Evolutionary conservation across 176 grass and related monocot genomes (phyloP), one percentile per base, ranked within the genome.

Genomic region (Paspalum vaginatum): DNA sequence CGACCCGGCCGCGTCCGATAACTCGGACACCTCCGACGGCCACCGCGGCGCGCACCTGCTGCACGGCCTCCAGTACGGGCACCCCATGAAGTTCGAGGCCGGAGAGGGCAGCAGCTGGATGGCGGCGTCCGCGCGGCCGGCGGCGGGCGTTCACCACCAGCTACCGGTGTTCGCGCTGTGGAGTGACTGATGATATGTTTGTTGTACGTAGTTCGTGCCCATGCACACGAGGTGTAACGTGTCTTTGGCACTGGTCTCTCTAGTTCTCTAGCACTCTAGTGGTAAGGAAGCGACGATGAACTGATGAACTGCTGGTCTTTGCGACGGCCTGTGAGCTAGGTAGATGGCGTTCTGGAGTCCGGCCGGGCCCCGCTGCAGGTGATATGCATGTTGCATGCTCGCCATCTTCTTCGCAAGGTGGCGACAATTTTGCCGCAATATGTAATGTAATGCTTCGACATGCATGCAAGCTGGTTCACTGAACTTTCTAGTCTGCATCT

Each of bases 101-200:
- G 91, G 88, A 7, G 94, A 93, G 55, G 75, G 85, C 44, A 73
- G 82, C 9, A 52, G 32, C 75, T 97, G 87, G 91, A 89, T 85
- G 86, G 22, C 65, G 0, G 70, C 59, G 2, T 68, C 80, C 5
- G 79, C 88, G 0, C 39, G 87, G 4, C 63, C 85, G 3, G 74
- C 79, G 0, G 17, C 55, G 1, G 85, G 74, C 16, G 82, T 50
- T 47, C 76, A 86, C 75, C 72, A 84, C 72, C 88, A 89, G 54
- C 80, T 87, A 1, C 80, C 85, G 26, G 56, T 91, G 84, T 93
- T 89, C 72, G 88, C 89, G 9, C 75, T 91, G 21, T 89, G 86
- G 81, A 91, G 89, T 6, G 89, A 89, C 24, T 88, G 82, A 84
- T 44, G 20, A 21, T 79, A 84, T 53, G 20, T 11, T 68, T 14